Base-by-base conservation (phyloP, 164 flowering plant species). In the Kingdonia uniflora region DNA sequence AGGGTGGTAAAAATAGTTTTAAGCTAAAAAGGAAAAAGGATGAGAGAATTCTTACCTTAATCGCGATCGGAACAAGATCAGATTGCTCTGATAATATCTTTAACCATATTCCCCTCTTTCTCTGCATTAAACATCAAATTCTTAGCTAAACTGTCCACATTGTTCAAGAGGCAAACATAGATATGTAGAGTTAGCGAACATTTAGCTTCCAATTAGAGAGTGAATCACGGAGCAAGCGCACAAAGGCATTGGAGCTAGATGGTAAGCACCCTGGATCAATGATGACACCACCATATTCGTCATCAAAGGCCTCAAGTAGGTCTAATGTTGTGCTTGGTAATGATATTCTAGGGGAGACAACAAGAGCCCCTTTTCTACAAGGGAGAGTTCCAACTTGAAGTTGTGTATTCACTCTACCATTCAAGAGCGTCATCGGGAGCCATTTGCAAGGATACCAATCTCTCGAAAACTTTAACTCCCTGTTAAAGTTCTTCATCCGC, bases 21-120 rank as follows among this genome's bases (percentile, higher is more conserved):
- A n/a, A n/a, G n/a, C n/a, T n/a, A n/a, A n/a, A n/a, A n/a, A n/a
- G n/a, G n/a, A n/a, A n/a, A 7, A 43, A 1, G 19, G 7, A 19
- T 43, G n/a, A 16, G 5, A 45, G 19, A 15, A 48, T 6, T 12
- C 15, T 58, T 58, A 77, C 84, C 76, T 78, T 70, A 35, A 82
- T 71, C 15, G 85, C 88, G 52, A 82, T 53, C n/a, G 88, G 84
- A 64, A 82, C 72, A 46, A 82, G 77, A 37, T 76, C 81, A 56
- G 76, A 68, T 63, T 74, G 76, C 44, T 75, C 79, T 26, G 26
- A 43, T 19, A 58, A 50, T 62, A 81, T 61, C 63, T 75, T 75
- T 24, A 79, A 73, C 82, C 87, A 79, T 49, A 79, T 24, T 14
- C 84, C 79, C 63, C 61, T 77, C 58, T 74, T 81, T 35, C 78